Base-by-base conservation (phyloP, 169 alveolate genomes). In the Plasmodium knowlesi region DNA sequence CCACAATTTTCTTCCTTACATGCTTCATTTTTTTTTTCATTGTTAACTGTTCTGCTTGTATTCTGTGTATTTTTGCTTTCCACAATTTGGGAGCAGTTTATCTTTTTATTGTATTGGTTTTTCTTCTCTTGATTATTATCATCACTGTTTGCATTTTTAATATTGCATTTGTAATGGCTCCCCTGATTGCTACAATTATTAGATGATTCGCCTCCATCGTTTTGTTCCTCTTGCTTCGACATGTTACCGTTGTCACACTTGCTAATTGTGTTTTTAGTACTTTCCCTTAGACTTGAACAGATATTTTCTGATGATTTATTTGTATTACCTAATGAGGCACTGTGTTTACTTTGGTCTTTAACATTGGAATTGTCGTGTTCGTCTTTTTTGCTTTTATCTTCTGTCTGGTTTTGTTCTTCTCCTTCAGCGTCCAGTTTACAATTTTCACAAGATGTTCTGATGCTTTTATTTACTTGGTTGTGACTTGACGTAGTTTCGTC, bases 381-480 rank as follows among this genome's bases (percentile, higher is more conserved):
- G 3, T 82, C 37, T 82, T 12, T 82, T 50, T 50, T 82, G 37
- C 37, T 50, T 22, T 54, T 54, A 4, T 54, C 53, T 28, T 32
- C 34, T 82, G 32, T 32, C 34, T 82, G 57, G 8, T 82, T 82
- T 82, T 54, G 50, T 53, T 82, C 79, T 19, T 82, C 46, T 5
- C 89, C 39, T 50, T 82, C 46, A 12, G 37, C 22, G 14, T 82
- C 67, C 25, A 37, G 12, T 53, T 82, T 82, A 14, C 78, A 50
- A 8, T 39, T 39, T 50, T 53, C 89, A 28, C 46, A 82, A 5
- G 76, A 82, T 14, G n/a, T 46, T 82, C 41, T 54, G 39, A 25
- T 79, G 28, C 70, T 79, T 82, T 28, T 43, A 83, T 71, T 84
- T 84, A 19, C 74, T 72, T 84, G 92, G 28, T 84, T 72, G 50